Base-by-base conservation (phyloP, 2,329 filamentous ascomycete genomes). In the Penicillium brasilianum region DNA sequence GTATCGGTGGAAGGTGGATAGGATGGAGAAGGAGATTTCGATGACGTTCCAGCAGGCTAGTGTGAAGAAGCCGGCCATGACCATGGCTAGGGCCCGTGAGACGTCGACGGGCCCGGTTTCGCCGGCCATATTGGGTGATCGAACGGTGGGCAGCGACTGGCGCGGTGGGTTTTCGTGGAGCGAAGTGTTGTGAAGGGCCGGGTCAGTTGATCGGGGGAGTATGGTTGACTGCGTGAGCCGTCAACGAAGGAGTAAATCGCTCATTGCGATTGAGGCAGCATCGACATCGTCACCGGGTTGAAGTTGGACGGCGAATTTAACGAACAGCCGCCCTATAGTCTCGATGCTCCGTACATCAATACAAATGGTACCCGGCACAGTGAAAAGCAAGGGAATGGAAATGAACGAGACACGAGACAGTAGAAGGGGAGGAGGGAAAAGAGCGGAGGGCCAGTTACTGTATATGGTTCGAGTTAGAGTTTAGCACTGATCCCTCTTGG, bases 1-100 rank as follows among this genome's bases (percentile, higher is more conserved):
- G 43, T 62, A 66, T 34, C 62, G 66, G 2, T 55, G 55, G 49
- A 71, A 71, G 25, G 67, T 61, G 8, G 61, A 62, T 11, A 70
- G 66, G 5, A 65, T 61, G 30, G 58, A 63, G 5, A 68, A 55
- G 22, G 58, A 60, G 22, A 69, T 61, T 59, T 70, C 67, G 18
- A 69, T 53, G 16, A 64, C 62, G 18, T 62, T 66, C 51, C 53
- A 66, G 37, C 53, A 59, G 14, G 64, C 34, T 9, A 66, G 54
- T 11, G 62, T 46, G 34, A 66, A 61, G 16, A 66, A 48, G 36
- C 55, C 60, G 30, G 64, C 59, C 16, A 66, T 62, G 14, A 66
- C 55, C 64, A 66, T 66, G n/a, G 62, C 62, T 9, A 62, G 46
- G 10, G 59, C 43, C 18, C 56, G 61, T n/a, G 64, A 62, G 16